Base-by-base conservation (phyloP, 1,139 yeast species). In the Kodamaea fungicola region DNA sequence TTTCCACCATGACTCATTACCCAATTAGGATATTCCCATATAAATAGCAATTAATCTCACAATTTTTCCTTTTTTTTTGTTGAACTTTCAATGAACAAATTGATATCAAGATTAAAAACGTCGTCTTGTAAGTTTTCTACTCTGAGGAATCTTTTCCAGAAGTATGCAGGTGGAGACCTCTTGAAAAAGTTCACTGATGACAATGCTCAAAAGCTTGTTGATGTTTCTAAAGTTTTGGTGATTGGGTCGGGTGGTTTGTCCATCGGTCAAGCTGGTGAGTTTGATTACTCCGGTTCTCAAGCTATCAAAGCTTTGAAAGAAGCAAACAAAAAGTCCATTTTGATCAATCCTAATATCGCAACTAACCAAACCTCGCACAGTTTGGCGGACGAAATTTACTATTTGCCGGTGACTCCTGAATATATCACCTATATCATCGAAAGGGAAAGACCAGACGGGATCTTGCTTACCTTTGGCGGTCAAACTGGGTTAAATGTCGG, bases 231-330 rank as follows among this genome's bases (percentile, higher is more conserved):
- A 53, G 97, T 92, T 13, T 76, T 92, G 46, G 89, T 92, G 41
- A 85, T 92, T 57, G 98, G 98, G 16, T 90, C 97, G 4, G 99
- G 99, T 57, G 99, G 98, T 33, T 74, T 92, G 44, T 86, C 96
- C 38, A 92, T 92, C 59, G 99, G 99, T 41, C 99, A 92, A 67
- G 99, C 99, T 33, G 99, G 99, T 54, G 99, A 92, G 65, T 92
- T 92, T 53, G 99, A 92, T 63, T 92, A 92, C 67, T 87, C 96
- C 29, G 97, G 97, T 42, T 89, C 97, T 13, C 97, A 90, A 67
- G 97, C 97, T 36, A 90, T 90, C 60, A 90, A 90, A 64, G 98
- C 98, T 7, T 71, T 92, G 54, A 86, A 79, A 59, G 97, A 92
- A 66, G 95, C 95, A 39, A 77, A 85, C 56, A 90, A 87, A 57